phyloP scores from a whole-genome alignment of 345 rosid species.

The Acer yangbiense region DNA sequence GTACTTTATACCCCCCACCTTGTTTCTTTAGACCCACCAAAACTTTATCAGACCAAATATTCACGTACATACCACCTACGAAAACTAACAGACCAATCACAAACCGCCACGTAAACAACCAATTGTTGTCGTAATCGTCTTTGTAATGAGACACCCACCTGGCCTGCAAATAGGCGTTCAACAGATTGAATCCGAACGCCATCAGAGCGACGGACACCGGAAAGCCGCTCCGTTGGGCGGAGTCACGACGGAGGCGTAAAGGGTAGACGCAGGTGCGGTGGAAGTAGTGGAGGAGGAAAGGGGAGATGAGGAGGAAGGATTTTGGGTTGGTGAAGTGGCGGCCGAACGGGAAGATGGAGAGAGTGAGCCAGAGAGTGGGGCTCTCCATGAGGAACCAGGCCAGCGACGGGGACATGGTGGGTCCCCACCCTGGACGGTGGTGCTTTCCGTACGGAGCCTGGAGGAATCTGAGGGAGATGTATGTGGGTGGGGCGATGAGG shows the following conservation, averaged over 20 bases:
- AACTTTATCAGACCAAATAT: conserved; percentile 67
- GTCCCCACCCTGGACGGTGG: conserved; percentile 91
- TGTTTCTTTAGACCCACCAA: conserved; percentile 62
- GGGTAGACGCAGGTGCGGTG: conserved; percentile 84
- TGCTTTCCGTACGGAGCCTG: conserved; percentile 97
- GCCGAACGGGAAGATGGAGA: conserved; percentile 73
- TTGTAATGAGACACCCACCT: conserved; percentile 84
- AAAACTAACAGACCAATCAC: conserved; percentile 53
- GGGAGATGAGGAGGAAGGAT: conserved; percentile 60
- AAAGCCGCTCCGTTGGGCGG: conserved; percentile 30
- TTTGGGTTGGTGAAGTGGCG: conserved; percentile 55
- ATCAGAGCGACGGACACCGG: conserved; percentile 57
- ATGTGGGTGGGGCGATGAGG: conserved; percentile 69
- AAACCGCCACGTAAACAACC: conserved; percentile 62
- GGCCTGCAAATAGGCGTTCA: conserved; percentile 74
- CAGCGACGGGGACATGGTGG: conserved; percentile 61
- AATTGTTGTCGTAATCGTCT: conserved; percentile 41
- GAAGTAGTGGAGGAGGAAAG: conserved; percentile 78
- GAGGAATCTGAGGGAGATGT: conserved; percentile 59
- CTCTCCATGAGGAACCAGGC: conserved; percentile 98
- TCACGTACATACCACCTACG: conserved; percentile 62
- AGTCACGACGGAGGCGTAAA: conserved; percentile 48
- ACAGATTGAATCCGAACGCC: conserved; percentile 67
- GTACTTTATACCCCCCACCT: conserved; percentile 72
- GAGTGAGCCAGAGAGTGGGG: conserved; percentile 75